These are phyloP conservation scores for Dovyalis caffra DNA, from an alignment of 345 rosid genomes.

Conservation along the genomic window DNA sequence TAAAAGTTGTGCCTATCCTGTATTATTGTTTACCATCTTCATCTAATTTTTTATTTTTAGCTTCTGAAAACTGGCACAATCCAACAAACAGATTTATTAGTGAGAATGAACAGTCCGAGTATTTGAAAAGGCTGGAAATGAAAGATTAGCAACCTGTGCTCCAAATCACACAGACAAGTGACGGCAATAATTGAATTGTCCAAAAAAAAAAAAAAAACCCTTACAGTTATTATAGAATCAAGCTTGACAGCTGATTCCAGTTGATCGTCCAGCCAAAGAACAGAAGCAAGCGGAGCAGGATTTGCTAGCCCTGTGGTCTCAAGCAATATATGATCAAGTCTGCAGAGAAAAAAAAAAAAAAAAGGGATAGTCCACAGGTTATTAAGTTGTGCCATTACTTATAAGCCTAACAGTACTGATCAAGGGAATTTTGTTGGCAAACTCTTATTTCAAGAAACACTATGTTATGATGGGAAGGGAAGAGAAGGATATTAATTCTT, in stretches of 20 bases:
- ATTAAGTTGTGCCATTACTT: background rate
- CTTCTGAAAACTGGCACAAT: background rate
- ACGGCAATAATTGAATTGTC: background rate
- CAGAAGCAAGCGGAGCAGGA: constrained; percentile 89
- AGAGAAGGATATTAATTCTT: background rate
- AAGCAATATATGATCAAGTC: constrained; percentile 88
- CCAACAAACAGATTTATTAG: background rate
- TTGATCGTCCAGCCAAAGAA: constrained; percentile 97
- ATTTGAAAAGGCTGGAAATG: background rate
- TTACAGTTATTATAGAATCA: constrained; percentile 87
- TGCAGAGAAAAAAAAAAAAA: constrained; percentile 19
- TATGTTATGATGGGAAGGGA: background rate
- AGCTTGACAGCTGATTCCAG: constrained; percentile 86
- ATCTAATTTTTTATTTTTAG: background rate
- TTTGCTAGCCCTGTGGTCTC: constrained; percentile 99
- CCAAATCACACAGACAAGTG: background rate
- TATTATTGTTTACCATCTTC: background rate
- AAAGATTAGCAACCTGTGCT: background rate
- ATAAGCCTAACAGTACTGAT: background rate
- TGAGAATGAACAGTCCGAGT: background rate
- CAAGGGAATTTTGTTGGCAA: background rate
- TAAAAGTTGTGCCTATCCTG: background rate
- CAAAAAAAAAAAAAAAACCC: constrained; percentile 18
- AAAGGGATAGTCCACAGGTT: background rate
- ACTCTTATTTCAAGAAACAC: background rate